Base-by-base conservation (phyloP, 306 rosid genomes). In the Crataegus laevigata region DNA sequence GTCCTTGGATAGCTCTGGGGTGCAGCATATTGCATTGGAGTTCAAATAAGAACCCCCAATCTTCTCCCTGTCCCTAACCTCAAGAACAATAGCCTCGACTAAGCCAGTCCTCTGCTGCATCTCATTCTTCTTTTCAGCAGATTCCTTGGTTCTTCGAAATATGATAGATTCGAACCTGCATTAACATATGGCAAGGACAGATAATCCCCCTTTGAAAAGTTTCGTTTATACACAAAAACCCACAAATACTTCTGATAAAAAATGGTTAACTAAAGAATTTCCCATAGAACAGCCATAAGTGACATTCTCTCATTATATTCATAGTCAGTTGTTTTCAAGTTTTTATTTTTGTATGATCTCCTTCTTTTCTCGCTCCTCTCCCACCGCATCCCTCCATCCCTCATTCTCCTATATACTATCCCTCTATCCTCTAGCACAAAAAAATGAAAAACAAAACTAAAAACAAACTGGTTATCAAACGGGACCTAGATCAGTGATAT, bases 71-170 rank as follows among this genome's bases (percentile, higher is more conserved):
- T 90, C 92, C 70, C 24, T 86, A 52, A 86, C 89, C 81, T 80
- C 88, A 22, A 88, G 81, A 71, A 86, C 78, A 58, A 88, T 84
- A 73, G 96, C 92, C 80, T 88, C 96, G 51, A 90, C 90, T 81
- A 90, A 83, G 68, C 92, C 90, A 65, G 90, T 88, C 68, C 82
- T 86, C 79, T 85, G 88, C 78, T 90, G 96, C 96, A 88, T 90
- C 29, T 76, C 82, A 76, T 87, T 86, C 76, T 85, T 83, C 85
- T 66, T 78, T 40, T 77, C 80, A 62, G 84, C 86, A 73, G 91
- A 86, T 72, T 88, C 85, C 80, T 85, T 80, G 42, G 88, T 86
- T 75, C 93, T 85, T 62, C 80, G 84, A 74, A 90, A 86, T 9
- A 77, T 86, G 73, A 90, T 79, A 14, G 93, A 88, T 65, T 90